A percentile compares a stretch with the other conserved stretches of the same genome.
Evolutionary conservation across 805 yeast species (phyloP).

Genomic region (Maudiozyma turicensis): DNA sequence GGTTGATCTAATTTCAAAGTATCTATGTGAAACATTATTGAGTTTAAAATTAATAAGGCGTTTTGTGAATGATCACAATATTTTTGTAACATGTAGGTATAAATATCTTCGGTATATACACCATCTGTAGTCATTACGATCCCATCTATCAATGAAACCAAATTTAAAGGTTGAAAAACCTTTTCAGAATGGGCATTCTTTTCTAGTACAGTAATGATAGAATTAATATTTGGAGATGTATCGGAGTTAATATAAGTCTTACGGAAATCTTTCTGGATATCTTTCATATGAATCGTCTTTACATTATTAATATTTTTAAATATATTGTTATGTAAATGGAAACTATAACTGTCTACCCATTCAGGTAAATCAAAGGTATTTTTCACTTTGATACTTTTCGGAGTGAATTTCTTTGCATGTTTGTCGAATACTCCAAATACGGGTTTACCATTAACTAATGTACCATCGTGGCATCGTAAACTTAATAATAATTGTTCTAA

Average conservation of each 20-base stretch:
- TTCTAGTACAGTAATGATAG: constrained; percentile 2
- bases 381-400: constrained; percentile 1
- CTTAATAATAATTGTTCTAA: constrained; percentile 20
- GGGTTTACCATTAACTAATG: constrained; percentile 13
- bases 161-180: background rate
- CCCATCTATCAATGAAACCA: constrained; percentile 6
- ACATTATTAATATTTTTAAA: background rate
- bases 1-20: constrained; percentile 12
- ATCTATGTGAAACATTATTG: constrained; percentile 13
- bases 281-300: background rate
- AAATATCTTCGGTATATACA: constrained; percentile 31
- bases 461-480: constrained; percentile 11
- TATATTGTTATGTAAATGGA: background rate
- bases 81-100: constrained; percentile 18
- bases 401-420: background rate
- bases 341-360: constrained; percentile 14
- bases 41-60: constrained; percentile 9
- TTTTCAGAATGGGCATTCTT: background rate
- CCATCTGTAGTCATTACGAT: constrained; percentile 3
- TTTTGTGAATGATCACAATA: constrained; percentile 9
- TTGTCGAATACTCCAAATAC: constrained; percentile 7
- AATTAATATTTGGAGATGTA: background rate
- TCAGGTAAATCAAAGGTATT: constrained; percentile 7
- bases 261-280: background rate
- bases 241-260: background rate